Evolutionary conservation across 768 basidiomycete species (phyloP), one percentile per base, ranked within the genome.

Genomic region (Ephemerocybe angulata): DNA sequence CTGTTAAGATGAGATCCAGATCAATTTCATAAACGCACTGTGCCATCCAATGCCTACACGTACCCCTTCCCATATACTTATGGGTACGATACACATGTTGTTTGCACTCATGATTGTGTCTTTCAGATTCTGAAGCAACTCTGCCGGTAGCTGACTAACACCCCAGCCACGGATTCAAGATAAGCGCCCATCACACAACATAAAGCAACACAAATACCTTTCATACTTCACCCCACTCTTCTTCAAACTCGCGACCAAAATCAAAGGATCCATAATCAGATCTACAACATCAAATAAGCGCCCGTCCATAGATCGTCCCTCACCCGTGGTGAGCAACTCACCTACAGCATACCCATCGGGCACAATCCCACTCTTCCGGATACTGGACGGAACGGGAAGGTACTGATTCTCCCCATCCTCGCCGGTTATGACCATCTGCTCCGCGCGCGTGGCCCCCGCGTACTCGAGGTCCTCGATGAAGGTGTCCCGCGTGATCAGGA

Each of bases 261-360:
- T 35, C 4, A 52, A 7, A 8, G 50, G 50, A 19, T 25, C 46
- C 3, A 47, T 28, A 17, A 47, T 25, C 46, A 47, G 25, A 21
- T 19, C 25, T 44, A 44, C 10, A 22, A 48, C 25, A 30, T 22
- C 46, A 17, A 31, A 28, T 48, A 6, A 13, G 5, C 19, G 46
- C 46, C 15, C 10, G 21, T 28, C n/a, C 46, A 44, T 5, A 13
- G 2, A 44, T 25, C 15, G 12, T 7, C 17, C 4, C 19, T 28
- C 30, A 30, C 3, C 30, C 47, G 8, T 4, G 27, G 25, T 11
- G 3, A 19, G 24, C 19, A 29, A 50, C 52, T 15, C n/a, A 53
- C 52, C 52, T 13, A 53, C 52, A 21, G 27, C 24, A 24, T 44
- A 53, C 4, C 52, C 52, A 19, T 53, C 52, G 12, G 52, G 52